A percentile compares a stretch with the other conserved stretches of the same genome.
Evolutionary conservation across 495 filamentous ascomycete species (phyloP).

Genomic region (Extremus antarcticus): DNA sequence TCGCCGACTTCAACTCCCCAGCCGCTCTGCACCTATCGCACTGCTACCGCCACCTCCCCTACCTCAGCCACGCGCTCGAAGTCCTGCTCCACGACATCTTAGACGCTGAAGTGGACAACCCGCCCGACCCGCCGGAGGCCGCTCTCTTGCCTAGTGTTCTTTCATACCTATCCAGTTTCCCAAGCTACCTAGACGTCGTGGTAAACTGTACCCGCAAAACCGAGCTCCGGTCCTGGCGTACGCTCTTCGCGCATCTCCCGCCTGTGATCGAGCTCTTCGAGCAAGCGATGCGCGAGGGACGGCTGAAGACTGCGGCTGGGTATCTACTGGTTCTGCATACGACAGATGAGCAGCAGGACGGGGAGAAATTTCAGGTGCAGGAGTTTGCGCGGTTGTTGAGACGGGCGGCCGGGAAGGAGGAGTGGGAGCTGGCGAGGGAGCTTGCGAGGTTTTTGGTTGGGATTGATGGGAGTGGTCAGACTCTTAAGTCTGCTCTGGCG

Average conservation of each 20-base stretch:
- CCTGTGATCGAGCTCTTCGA: conserved; percentile 86
- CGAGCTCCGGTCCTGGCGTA: conserved; percentile 88
- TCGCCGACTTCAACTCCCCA: conserved; percentile 57
- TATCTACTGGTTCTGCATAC: conserved; percentile 94
- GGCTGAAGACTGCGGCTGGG: conserved; percentile 90
- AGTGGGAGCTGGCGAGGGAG: conserved; percentile 97
- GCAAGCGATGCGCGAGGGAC: conserved; percentile 68
- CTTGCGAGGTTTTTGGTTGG: conserved; percentile 86
- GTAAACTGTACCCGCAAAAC: conserved; percentile 98
- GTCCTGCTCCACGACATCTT: conserved; percentile 86
- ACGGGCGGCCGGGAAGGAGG: conserved; percentile 69
- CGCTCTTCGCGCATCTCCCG: conserved; percentile 80
- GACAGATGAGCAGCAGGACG: conserved; percentile 48
- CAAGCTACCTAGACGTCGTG: conserved; percentile 83
- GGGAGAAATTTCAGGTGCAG: conserved; percentile 42
- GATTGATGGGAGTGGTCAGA: conserved; percentile 75
- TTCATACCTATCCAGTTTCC: conserved; percentile 79
- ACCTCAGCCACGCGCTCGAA: conserved; percentile 88
- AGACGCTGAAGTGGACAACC: conserved; percentile 82
- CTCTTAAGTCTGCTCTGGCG: conserved; percentile 62
- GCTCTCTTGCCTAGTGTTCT: conserved; percentile 80
- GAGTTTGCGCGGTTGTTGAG: conserved; percentile 69
- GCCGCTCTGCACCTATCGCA: conserved; percentile 69
- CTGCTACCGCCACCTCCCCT: conserved; percentile 71
- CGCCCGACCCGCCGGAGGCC: conserved; percentile 36